phyloP scores from a whole-genome alignment of 2,329 filamentous ascomycete species.

The Paecilomyces variotii region DNA sequence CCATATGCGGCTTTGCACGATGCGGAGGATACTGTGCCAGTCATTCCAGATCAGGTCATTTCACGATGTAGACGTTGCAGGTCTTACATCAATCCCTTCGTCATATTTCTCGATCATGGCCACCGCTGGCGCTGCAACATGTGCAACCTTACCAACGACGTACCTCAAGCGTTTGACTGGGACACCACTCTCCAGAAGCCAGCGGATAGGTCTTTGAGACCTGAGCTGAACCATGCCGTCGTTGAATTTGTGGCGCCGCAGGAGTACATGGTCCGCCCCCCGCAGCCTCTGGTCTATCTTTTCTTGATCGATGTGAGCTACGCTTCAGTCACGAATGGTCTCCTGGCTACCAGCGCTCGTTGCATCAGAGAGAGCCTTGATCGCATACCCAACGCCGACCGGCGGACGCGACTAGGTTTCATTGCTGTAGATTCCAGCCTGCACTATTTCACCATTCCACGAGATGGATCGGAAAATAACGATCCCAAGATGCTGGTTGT shows the following conservation, averaged over 20 bases:
- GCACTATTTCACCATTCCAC: constrained; percentile 92
- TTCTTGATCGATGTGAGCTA: constrained; percentile 96
- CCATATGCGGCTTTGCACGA: constrained; percentile 92
- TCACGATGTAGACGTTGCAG: constrained; percentile 91
- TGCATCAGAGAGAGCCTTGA: constrained; percentile 93
- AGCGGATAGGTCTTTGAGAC: constrained; percentile 82
- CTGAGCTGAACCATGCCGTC: constrained; percentile 91
- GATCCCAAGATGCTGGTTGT: constrained; percentile 90
- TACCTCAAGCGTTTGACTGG: constrained; percentile 99
- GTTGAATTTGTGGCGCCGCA: constrained; percentile 97
- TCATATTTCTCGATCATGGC: constrained; percentile 91
- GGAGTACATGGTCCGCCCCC: constrained; percentile 98
- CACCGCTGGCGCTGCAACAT: constrained; percentile 99
- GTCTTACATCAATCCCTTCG: constrained; percentile 96
- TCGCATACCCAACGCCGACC: constrained; percentile 95
- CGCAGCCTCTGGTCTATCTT: constrained; percentile 88
- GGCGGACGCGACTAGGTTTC: constrained; percentile 86
- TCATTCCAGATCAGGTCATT: constrained; percentile 95
- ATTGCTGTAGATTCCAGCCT: constrained; percentile 90
- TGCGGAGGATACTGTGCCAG: constrained; percentile 78
- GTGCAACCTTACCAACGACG: constrained; percentile 98
- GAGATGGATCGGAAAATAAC: constrained; percentile 73
- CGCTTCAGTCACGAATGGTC: constrained; percentile 77
- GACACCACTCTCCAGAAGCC: constrained; percentile 85
- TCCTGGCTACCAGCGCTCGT: constrained; percentile 83